Conservation (phyloP, 179 eudicot species). For the Spinacia oleracea region DNA sequence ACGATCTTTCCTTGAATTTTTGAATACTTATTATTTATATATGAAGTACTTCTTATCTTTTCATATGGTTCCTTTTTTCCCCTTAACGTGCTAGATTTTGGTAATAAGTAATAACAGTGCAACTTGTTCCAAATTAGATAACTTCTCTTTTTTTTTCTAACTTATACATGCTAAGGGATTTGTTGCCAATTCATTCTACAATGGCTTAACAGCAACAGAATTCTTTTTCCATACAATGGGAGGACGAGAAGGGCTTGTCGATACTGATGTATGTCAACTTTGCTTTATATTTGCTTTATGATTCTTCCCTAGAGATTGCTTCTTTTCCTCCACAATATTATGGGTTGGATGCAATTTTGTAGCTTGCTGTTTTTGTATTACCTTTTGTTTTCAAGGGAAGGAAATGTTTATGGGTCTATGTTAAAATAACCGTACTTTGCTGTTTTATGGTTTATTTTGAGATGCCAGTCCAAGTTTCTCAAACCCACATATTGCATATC, state of each 20-base stretch:
- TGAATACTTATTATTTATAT: background rate
- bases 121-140: background rate
- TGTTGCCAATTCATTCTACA: conserved; percentile 84
- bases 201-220: conserved; percentile 84
- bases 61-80: background rate
- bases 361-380: background rate
- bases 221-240: conserved; percentile 99
- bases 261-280: conserved; percentile 70
- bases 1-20: background rate
- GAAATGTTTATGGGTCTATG: background rate
- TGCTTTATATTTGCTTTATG: too few relatives aligned
- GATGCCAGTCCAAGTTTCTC: background rate
- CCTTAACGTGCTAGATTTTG: background rate
- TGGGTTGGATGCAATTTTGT: background rate
- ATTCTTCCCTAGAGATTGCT: too few relatives aligned
- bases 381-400: background rate
- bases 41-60: background rate
- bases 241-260: conserved; percentile 97
- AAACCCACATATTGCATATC: background rate
- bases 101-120: background rate
- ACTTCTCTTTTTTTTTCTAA: background rate
- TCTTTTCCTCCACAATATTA: too few relatives aligned
- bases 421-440: background rate
- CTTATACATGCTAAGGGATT: conserved; percentile 94
- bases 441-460: background rate